These are phyloP conservation scores for Dioscorea zingiberensis DNA, from an alignment of 106 monocot species.

Conservation along the genomic window DNA sequence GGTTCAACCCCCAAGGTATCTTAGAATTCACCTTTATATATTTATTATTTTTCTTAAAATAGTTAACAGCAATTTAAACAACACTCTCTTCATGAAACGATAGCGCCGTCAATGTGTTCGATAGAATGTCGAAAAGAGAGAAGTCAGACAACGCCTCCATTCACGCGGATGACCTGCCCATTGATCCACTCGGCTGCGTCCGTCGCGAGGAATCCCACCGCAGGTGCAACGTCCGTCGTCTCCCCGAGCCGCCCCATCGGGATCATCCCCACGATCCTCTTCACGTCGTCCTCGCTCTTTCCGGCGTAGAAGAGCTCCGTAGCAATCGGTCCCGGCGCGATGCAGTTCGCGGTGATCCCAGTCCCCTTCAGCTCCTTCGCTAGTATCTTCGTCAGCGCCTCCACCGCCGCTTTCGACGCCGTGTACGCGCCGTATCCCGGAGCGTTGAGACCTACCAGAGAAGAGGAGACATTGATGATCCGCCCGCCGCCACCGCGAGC, in stretches of 20 bases:
- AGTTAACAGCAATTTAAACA: too few species aligned
- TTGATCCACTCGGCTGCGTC: conserved; percentile 64
- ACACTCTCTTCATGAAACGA: too few species aligned
- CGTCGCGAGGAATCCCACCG: conserved; percentile 57
- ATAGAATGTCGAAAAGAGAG: too few species aligned
- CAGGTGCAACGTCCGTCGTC: conserved; percentile 46
- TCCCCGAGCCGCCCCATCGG: conserved; percentile 40
- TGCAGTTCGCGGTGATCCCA: conserved; percentile 48
- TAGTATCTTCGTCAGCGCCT: conserved; percentile 38
- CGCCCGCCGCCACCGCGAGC: conserved; percentile 48
- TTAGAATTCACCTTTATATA: too few species aligned
- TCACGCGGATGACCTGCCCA: conserved; percentile 58
- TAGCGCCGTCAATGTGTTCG: too few species aligned
- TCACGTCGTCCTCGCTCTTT: conserved; percentile 50
- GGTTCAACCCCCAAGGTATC: too few species aligned
- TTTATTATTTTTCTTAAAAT: too few species aligned
- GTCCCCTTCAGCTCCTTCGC: conserved; percentile 56
- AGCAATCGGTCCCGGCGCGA: conserved; percentile 56
- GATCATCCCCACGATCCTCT: conserved; percentile 8
- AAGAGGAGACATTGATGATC: too few species aligned
- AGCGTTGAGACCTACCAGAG: conserved; percentile 18
- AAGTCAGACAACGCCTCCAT: conserved; percentile 21
- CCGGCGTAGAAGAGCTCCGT: conserved; percentile 48
- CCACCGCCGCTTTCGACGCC: conserved; percentile 66
- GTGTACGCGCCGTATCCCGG: conserved; percentile 45